Conservation (phyloP, 2,329 filamentous ascomycete genomes). For the Karstenula rhodostoma region DNA sequence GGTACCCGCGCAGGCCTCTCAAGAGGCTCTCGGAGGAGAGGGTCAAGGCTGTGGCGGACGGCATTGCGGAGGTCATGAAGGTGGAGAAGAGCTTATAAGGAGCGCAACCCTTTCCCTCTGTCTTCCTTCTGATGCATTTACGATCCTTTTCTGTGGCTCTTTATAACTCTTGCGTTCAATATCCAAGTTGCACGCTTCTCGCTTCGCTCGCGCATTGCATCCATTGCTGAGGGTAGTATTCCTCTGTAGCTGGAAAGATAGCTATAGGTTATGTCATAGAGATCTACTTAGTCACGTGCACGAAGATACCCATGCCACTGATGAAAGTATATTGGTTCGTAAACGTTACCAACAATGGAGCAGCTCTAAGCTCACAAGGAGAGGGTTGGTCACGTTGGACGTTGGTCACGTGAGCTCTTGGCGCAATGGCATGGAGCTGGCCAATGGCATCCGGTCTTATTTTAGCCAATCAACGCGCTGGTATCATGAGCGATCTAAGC, state of each 20-base stretch:
- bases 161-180: background rate
- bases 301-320: no score
- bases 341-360: no score
- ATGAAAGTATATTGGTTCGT: no score
- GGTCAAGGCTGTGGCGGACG: constrained; percentile 53
- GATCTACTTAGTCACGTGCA: background rate
- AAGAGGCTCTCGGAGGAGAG: constrained; percentile 69
- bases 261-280: background rate
- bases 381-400: no score
- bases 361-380: no score
- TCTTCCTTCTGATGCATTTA: constrained; percentile 1
- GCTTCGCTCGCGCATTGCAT: background rate
- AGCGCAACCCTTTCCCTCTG: background rate
- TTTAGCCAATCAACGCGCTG: no score
- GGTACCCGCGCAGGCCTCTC: constrained; percentile 75
- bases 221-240: background rate
- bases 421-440: no score
- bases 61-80: constrained; percentile 68
- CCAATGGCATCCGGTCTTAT: no score
- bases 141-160: background rate
- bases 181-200: background rate
- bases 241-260: background rate
- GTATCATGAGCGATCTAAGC: no score
- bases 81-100: constrained; percentile 61
- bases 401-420: no score